Percentiles rank a stretch among this genome's conserved stretches.
Evolutionary conservation across 108 stramenopile species (phyloP).

Genomic region (Fistulifera pelliculosa): DNA sequence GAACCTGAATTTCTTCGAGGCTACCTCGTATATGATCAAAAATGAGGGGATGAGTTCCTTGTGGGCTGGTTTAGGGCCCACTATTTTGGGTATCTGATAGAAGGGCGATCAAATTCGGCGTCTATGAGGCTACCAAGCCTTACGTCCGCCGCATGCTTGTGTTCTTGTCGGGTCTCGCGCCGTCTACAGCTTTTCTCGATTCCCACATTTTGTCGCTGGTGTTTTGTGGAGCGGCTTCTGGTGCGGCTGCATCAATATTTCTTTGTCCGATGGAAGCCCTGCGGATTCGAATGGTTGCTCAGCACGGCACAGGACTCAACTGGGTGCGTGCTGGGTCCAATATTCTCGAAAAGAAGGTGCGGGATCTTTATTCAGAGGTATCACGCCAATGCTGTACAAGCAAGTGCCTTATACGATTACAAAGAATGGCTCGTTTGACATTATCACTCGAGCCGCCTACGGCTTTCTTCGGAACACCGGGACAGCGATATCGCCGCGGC

Average conservation of each 20-base stretch:
- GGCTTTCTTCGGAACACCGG: conserved; percentile 16
- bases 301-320: conserved; percentile 30
- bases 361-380: conserved; percentile 34
- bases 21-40: conserved; percentile 39
- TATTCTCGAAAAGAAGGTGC: conserved; percentile 57
- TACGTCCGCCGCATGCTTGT: conserved; percentile 20
- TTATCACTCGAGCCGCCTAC: conserved; percentile 44
- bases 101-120: conserved; percentile 79
- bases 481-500: conserved; percentile 18
- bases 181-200: conserved; percentile 29
- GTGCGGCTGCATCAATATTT: conserved; percentile 67
- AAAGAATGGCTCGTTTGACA: conserved; percentile 83
- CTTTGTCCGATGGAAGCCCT: conserved; percentile 84
- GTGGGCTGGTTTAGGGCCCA: conserved; percentile 68
- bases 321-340: conserved; percentile 38
- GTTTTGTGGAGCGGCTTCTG: conserved; percentile 49
- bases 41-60: conserved; percentile 43
- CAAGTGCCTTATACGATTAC: conserved; percentile 90
- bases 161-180: conserved; percentile 11
- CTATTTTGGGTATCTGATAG: conserved; percentile 69
- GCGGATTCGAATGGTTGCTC: conserved; percentile 79
- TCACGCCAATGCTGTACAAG: conserved; percentile 76
- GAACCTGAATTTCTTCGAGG: conserved; percentile 28
- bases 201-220: conserved; percentile 38
- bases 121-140: conserved; percentile 82